phyloP scores from a whole-genome alignment of 352 stramenopile genomes.

The Pythium plurisporium region DNA sequence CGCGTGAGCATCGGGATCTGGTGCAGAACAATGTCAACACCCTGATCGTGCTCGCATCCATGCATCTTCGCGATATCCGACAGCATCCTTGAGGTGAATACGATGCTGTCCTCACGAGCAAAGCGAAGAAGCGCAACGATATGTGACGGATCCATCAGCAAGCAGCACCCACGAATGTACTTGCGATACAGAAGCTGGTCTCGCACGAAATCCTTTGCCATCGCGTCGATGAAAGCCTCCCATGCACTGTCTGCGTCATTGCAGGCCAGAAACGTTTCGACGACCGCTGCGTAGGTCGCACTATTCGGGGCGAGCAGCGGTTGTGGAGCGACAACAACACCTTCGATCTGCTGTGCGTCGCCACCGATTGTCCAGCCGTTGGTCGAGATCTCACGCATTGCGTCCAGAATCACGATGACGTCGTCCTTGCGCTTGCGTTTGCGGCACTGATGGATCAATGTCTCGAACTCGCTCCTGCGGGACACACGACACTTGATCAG shows the following conservation, averaged over 20 bases:
- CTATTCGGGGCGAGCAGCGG: constrained; percentile 46
- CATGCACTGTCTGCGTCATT: constrained; percentile 50
- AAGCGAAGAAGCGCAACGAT: constrained; percentile 44
- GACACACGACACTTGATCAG: background rate
- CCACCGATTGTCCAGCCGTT: constrained; percentile 29
- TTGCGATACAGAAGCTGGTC: constrained; percentile 56
- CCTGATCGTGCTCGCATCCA: constrained; percentile 36
- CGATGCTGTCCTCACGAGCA: constrained; percentile 42
- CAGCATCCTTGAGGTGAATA: constrained; percentile 49
- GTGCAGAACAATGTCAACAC: constrained; percentile 42
- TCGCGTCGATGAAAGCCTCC: constrained; percentile 41
- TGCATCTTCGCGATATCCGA: constrained; percentile 56
- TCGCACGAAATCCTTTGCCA: constrained; percentile 30
- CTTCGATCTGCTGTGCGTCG: background rate
- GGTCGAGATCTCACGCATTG: constrained; percentile 41
- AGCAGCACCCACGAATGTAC: constrained; percentile 56
- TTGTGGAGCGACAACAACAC: constrained; percentile 30
- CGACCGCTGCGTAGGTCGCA: constrained; percentile 61
- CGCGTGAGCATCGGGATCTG: constrained; percentile 27
- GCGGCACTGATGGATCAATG: constrained; percentile 70
- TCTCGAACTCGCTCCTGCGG: constrained; percentile 67
- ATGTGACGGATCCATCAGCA: constrained; percentile 51
- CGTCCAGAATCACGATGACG: constrained; percentile 49
- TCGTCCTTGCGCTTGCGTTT: constrained; percentile 80
- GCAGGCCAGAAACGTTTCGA: constrained; percentile 69